Evolutionary conservation across 495 filamentous ascomycete genomes (phyloP), one percentile per base, ranked within the genome.

Genomic region (Aspergillus haitiensis): DNA sequence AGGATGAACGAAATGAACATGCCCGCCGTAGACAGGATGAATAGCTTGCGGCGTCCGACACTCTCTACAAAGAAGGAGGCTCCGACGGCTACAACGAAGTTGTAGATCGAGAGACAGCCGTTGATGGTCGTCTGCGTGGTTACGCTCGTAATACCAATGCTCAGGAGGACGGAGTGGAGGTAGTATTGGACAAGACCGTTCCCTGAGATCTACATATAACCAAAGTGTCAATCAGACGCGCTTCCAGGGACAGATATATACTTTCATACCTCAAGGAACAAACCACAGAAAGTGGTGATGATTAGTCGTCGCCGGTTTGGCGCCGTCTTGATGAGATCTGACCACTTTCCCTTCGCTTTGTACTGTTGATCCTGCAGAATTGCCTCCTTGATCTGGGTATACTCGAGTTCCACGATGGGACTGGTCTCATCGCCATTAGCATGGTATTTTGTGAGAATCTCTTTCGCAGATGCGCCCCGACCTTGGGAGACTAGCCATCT

Each of bases 271-370:
- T 54, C 51, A 6, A 54, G 34, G 16, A 54, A 54, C n/a, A 54
- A 16, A 39, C 51, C 51, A 40, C 51, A 54, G 35, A 54, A 54
- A 2, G 51, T 54, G 35, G 51, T 54, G 13, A 54, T 54, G 15
- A 54, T 54, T 13, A 54, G 16, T 12, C 51, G 51, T 27, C 51
- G 33, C 6, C 51, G 51, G 35, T 40, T 54, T 2, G 51, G n/a
- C 0, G 51, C 13, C 1, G 51, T 40, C 7, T n/a, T 11, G 2
- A 54, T 0, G 6, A 54, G 51, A 39, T 54, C 51, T 8, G n/a
- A 15, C 51, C 51, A 54, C n/a, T 40, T 37, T 18, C 51, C 51
- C 34, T 54, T 54, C 21, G 33, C 34, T 15, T 40, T 54, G 16
- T 39, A 39, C 34, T 54, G 34, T 15, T 54, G 34, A 40, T 54